phyloP scores from a whole-genome alignment of 2,329 filamentous ascomycete genomes.

The Neocatenulostroma microsporum region DNA sequence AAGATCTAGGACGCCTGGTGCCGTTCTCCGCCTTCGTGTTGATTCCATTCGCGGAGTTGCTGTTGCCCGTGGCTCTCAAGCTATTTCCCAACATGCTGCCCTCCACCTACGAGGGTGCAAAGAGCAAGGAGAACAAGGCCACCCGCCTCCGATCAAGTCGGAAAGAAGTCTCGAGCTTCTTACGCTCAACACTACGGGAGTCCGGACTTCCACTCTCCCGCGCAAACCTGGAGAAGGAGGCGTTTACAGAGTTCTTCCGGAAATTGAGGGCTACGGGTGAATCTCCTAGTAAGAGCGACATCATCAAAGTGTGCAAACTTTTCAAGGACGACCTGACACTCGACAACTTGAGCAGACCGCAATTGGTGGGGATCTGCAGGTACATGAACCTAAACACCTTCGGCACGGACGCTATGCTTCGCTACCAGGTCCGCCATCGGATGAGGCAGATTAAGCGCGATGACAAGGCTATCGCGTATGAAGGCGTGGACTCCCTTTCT shows the following conservation, averaged over 20 bases:
- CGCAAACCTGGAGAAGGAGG: constrained; percentile 79
- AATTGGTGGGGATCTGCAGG: constrained; percentile 93
- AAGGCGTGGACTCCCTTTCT: constrained; percentile 89
- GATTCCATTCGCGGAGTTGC: constrained; percentile 87
- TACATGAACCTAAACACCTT: constrained; percentile 98
- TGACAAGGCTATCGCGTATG: constrained; percentile 85
- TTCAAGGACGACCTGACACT: constrained; percentile 97
- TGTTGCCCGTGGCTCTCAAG: constrained; percentile 84
- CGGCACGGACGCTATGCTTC: constrained; percentile 94
- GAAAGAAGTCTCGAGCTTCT: constrained; percentile 87
- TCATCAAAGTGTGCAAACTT: constrained; percentile 98
- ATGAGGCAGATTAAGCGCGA: constrained; percentile 99
- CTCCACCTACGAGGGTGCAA: constrained; percentile 91
- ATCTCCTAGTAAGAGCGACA: constrained; percentile 76
- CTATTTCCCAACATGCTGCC: constrained; percentile 96
- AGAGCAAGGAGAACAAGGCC: constrained; percentile 83
- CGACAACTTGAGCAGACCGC: constrained; percentile 91
- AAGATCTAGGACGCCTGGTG: constrained; percentile 84
- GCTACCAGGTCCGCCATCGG: constrained; percentile 91
- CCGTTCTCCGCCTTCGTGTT: constrained; percentile 97
- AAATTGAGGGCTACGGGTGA: constrained; percentile 90
- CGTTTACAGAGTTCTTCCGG: constrained; percentile 94
- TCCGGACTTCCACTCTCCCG: constrained; percentile 83
- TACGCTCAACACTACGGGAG: constrained; percentile 81
- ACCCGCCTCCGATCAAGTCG: constrained; percentile 71